Base-by-base conservation (phyloP, 192 early-diverging fungal species). In the Podila minutissima region DNA sequence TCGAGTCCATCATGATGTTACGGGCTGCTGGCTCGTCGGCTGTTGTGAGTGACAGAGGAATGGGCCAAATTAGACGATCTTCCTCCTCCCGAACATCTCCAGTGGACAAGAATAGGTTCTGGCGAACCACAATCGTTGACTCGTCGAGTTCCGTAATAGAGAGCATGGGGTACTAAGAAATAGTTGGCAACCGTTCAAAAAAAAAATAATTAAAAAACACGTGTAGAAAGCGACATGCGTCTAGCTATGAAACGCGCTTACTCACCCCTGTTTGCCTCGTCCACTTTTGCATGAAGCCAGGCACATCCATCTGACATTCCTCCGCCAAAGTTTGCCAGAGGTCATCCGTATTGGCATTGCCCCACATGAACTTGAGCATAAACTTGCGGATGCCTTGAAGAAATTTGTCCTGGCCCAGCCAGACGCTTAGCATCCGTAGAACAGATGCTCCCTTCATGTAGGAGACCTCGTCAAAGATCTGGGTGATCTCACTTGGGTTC, bases 401-500 rank as follows among this genome's bases (percentile, higher is more conserved):
- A 32, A 91, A 83, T 28, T 64, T 72, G 20, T 87, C 84, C 33
- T 84, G 69, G 29, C 88, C 88, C 31, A 91, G 32, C 73, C 88
- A 87, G 7, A 87, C 83, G 67, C 86, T 87, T n/a, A 96, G 85
- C 95, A 96, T 95, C 63, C 95, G 86, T 67, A 96, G 93, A 24
- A 94, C 89, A 20, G 88, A 87, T 12, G 92, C 92, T 13, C 95
- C 95, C 75, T 96, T 96, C 77, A 84, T 89, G 86, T 96, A 96
- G 19, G 88, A 89, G 74, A 96, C 92, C 17, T 93, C 91, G 75
- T 96, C 95, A 76, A 97, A 97, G 49, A 97, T 94, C 83, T 97
- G 92, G 41, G 83, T 82, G 48, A 97, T 93, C 60, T 97, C 93
- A 26, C 87, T 79, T 41, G 92, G 86, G 49, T 88, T 85, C 37